phyloP scores from a whole-genome alignment of 129 eudicot genomes.

The Silybum marianum region DNA sequence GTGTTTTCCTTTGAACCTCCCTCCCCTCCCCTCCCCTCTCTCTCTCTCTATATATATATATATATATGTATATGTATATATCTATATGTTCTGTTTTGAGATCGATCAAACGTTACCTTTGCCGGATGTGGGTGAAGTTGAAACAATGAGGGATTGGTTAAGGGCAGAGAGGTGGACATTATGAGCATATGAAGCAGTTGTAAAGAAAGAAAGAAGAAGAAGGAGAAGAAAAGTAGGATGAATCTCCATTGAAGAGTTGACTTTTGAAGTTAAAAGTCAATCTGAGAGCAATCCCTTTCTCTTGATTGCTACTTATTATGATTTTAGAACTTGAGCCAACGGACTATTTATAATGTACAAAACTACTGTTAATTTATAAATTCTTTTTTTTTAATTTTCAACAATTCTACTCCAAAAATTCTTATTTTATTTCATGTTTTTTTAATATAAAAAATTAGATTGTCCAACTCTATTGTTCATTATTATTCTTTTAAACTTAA shows the following conservation, averaged over 20 bases:
- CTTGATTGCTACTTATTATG: not conserved
- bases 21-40: too few species aligned
- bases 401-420: too few species aligned
- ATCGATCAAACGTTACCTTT: not conserved
- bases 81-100: too few species aligned
- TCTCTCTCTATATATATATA: too few species aligned
- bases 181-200: slow-evolving; percentile 41
- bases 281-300: not conserved
- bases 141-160: slow-evolving; percentile 44
- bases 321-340: not conserved
- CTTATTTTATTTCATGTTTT: too few species aligned
- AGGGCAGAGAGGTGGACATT: slow-evolving; percentile 52
- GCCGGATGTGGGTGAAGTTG: slow-evolving; percentile 35
- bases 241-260: slow-evolving; percentile 36
- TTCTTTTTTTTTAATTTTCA: too few species aligned
- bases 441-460: too few species aligned
- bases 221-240: slow-evolving; percentile 9
- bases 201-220: slow-evolving; percentile 33
- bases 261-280: slow-evolving; percentile 16
- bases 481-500: too few species aligned
- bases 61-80: too few species aligned
- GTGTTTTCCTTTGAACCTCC: too few species aligned
- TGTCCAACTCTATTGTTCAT: too few species aligned
- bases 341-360: not conserved
- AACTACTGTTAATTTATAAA: not conserved